phyloP scores from a whole-genome alignment of 2,329 filamentous ascomycete genomes.

The Fusarium dimerum region DNA sequence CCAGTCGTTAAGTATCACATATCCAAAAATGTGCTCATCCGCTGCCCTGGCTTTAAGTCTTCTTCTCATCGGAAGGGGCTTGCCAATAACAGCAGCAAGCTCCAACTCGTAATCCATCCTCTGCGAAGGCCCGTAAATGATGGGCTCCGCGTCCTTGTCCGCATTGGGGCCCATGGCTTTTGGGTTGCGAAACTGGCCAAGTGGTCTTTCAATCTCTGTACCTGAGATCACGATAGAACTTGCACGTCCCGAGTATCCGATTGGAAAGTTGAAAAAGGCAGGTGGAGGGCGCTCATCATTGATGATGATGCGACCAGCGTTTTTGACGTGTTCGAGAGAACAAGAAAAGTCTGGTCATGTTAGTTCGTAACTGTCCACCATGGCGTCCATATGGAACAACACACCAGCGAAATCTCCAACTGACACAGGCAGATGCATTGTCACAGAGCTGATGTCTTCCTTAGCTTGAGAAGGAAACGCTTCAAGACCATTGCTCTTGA shows the following conservation, averaged over 20 bases:
- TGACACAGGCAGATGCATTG: constrained; percentile 55
- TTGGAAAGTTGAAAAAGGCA: constrained; percentile 50
- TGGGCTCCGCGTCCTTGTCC: neutral
- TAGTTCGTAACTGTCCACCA: accelerated
- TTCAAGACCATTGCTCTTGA: neutral
- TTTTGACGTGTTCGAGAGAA: constrained; percentile 53
- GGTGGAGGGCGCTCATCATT: constrained; percentile 42
- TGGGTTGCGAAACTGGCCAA: constrained; percentile 41
- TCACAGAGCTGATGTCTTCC: constrained; percentile 17
- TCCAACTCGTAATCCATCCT: constrained; percentile 47
- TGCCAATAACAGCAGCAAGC: constrained; percentile 46
- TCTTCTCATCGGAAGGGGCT: constrained; percentile 38
- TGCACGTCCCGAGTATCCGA: constrained; percentile 55
- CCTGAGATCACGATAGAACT: constrained; percentile 54
- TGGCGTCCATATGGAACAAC: no score
- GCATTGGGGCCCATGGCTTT: constrained; percentile 9
- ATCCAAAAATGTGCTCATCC: constrained; percentile 61
- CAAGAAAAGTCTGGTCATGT: constrained; percentile 52
- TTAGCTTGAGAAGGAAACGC: constrained; percentile 7
- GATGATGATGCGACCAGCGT: constrained; percentile 45
- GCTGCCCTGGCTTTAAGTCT: constrained; percentile 47
- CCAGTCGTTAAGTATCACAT: constrained; percentile 67
- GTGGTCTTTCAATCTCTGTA: constrained; percentile 47
- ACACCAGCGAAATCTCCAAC: constrained; percentile 53
- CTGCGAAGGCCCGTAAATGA: constrained; percentile 32